A percentile compares a stretch with the other conserved stretches of the same genome.
Evolutionary conservation across 345 rosid genomes (phyloP).

Genomic region (Citrus reticulata): DNA sequence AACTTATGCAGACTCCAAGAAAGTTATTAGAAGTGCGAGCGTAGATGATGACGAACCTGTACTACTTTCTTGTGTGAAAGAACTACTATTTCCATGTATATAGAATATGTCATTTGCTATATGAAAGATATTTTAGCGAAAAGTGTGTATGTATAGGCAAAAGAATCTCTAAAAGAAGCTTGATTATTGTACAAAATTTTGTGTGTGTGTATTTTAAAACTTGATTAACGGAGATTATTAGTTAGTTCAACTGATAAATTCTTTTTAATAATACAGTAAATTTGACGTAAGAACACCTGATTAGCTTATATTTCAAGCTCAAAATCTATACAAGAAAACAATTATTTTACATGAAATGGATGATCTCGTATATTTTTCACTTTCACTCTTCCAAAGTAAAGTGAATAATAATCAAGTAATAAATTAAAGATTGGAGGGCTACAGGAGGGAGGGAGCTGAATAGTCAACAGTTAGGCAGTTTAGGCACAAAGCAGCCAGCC

Average conservation of each 20-base stretch:
- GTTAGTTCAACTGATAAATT: too few species aligned
- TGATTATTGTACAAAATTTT: too few species aligned
- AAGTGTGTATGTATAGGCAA: too few species aligned
- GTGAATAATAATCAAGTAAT: background rate
- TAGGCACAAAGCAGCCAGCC: slow-evolving; percentile 7
- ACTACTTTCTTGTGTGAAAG: too few species aligned
- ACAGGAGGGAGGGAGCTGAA: background rate
- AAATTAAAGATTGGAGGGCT: background rate
- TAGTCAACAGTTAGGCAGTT: slow-evolving; percentile 30
- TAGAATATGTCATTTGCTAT: background rate
- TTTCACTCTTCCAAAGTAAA: background rate
- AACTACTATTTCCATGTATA: background rate
- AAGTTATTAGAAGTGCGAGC: background rate
- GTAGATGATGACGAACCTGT: background rate
- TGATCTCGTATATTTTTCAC: background rate
- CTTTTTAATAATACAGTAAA: too few species aligned
- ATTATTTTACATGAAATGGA: too few species aligned
- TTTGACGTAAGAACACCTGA: too few species aligned
- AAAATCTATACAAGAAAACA: too few species aligned
- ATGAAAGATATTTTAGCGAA: background rate
- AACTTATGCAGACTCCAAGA: background rate
- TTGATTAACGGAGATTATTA: too few species aligned
- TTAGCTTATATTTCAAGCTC: too few species aligned
- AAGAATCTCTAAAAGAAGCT: too few species aligned
- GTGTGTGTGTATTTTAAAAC: too few species aligned